Conservation (phyloP, 495 filamentous ascomycete genomes). For the Penicillium soppii region DNA sequence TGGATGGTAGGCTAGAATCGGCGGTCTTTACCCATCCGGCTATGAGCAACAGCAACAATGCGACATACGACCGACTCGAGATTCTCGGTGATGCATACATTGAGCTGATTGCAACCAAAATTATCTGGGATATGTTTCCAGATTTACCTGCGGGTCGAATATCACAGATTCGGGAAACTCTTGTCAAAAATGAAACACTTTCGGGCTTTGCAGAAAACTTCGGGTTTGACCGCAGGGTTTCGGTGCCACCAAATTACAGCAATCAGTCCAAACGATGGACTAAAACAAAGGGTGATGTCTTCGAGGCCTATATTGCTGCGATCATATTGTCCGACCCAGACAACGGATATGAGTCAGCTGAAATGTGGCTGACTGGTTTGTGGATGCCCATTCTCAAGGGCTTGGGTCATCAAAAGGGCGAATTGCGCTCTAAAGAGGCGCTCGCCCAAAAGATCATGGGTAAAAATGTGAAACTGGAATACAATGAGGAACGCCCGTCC, state of each 20-base stretch:
- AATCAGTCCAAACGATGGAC: constrained; percentile 49
- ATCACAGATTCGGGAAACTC: constrained; percentile 64
- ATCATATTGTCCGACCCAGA: constrained; percentile 62
- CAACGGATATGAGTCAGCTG: constrained; percentile 56
- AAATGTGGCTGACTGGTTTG: constrained; percentile 66
- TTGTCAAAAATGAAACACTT: constrained; percentile 78
- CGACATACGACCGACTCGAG: constrained; percentile 68
- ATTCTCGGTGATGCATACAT: constrained; percentile 76
- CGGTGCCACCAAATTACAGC: constrained; percentile 44
- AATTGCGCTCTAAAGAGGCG: constrained; percentile 48
- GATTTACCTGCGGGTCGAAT: constrained; percentile 56
- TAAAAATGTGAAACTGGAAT: constrained; percentile 63
- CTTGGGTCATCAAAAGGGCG: constrained; percentile 38
- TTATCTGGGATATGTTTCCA: constrained; percentile 64
- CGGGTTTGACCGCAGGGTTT: constrained; percentile 61
- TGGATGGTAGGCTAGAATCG: constrained; percentile 53
- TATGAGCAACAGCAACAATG: constrained; percentile 27
- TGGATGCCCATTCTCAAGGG: constrained; percentile 56
- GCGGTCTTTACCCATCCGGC: constrained; percentile 70
- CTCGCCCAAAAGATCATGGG: constrained; percentile 56
- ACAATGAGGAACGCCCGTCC: constrained; percentile 55
- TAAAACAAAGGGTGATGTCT: constrained; percentile 79
- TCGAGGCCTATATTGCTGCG: constrained; percentile 85
- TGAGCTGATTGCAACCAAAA: constrained; percentile 63
- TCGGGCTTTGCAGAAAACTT: constrained; percentile 63